Conservation (phyloP, 768 basidiomycete species). For the Asterophora lycoperdoides region DNA sequence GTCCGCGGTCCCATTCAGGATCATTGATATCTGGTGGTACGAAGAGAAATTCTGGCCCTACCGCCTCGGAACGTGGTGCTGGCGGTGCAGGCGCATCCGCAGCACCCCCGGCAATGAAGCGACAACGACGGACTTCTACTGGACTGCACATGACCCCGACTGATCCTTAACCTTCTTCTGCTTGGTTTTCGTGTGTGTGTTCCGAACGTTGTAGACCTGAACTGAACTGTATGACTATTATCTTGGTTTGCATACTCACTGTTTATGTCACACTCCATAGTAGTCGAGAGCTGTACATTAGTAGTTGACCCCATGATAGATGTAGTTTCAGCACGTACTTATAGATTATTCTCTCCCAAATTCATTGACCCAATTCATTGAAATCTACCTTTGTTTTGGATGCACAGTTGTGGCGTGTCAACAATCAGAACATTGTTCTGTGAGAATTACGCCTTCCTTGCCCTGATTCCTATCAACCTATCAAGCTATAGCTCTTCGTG, state of each 20-base stretch:
- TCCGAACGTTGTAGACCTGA: constrained; percentile 23
- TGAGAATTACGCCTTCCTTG: constrained; percentile 6
- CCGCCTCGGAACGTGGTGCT: constrained; percentile 14
- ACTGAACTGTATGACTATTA: constrained; percentile 26
- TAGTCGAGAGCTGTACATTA: constrained; percentile 12
- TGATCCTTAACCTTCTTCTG: constrained; percentile 22
- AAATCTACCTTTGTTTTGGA: constrained; percentile 5
- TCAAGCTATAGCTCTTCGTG: constrained; percentile 6
- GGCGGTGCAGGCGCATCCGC: constrained; percentile 19
- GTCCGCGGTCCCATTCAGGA: constrained; percentile 71
- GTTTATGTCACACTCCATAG: constrained; percentile 5
- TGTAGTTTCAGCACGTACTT: background rate
- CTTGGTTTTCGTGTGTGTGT: constrained; percentile 22
- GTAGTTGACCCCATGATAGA: constrained; percentile 8
- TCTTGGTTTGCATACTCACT: constrained; percentile 12
- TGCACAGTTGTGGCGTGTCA: constrained; percentile 14
- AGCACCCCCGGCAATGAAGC: constrained; percentile 54
- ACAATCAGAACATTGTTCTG: constrained; percentile 1
- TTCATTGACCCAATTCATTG: no score
- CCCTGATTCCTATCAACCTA: background rate
- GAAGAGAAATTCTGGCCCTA: constrained; percentile 21
- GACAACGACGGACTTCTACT: constrained; percentile 76
- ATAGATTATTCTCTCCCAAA: constrained; percentile 7
- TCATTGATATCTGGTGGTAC: constrained; percentile 46
- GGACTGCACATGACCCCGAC: constrained; percentile 41